These are phyloP conservation scores for Medicago lupulina DNA, from an alignment of 306 rosid genomes.

Conservation along the genomic window DNA sequence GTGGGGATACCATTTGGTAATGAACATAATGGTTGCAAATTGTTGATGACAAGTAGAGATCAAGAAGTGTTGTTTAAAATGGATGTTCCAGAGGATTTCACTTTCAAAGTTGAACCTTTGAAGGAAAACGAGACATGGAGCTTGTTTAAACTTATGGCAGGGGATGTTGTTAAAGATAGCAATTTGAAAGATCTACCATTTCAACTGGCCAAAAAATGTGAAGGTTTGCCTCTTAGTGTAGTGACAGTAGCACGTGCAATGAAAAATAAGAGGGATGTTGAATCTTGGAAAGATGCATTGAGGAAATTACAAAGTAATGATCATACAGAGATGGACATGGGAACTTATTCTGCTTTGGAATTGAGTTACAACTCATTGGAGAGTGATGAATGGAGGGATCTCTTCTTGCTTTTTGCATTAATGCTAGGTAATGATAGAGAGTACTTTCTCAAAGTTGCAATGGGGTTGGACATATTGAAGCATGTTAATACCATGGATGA, in stretches of 20 bases:
- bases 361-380: slow-evolving; percentile 6
- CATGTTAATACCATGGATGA: not conserved
- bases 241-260: not conserved
- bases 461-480: slow-evolving; percentile 16
- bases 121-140: not conserved
- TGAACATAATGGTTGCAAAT: not conserved
- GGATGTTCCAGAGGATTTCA: not conserved
- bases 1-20: slow-evolving; percentile 2
- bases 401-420: slow-evolving; percentile 24
- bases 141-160: slow-evolving; percentile 1
- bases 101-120: not conserved
- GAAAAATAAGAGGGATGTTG: not conserved
- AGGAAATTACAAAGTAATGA: not conserved
- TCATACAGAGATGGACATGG: not conserved
- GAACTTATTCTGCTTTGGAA: not conserved
- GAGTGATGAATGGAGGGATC: not conserved
- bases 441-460: not conserved
- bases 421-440: not conserved
- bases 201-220: slow-evolving; percentile 13
- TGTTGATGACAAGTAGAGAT: not conserved
- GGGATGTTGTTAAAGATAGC: not conserved
- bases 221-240: not conserved
- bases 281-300: not conserved
- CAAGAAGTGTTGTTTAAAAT: not conserved
- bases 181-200: not conserved